Evolutionary conservation across 768 basidiomycete genomes (phyloP).

Genomic region (Thelephora ganbajun): DNA sequence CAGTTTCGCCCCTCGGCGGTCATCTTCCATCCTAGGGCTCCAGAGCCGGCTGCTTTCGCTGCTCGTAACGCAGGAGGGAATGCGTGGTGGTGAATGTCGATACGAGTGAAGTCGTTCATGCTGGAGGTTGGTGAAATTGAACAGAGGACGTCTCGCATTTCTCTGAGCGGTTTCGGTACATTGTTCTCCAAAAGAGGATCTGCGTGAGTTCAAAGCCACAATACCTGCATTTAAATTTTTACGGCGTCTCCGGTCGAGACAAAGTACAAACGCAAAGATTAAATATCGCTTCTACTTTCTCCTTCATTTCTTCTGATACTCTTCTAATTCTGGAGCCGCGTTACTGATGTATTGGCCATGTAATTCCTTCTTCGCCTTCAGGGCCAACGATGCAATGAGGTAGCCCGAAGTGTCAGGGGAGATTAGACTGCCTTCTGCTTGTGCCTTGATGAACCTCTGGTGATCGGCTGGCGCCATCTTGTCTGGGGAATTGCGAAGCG

Average conservation of each 20-base stretch:
- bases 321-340: constrained; percentile 56
- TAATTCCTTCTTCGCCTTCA: constrained; percentile 46
- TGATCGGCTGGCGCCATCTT: constrained; percentile 45
- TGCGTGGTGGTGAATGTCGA: constrained; percentile 74
- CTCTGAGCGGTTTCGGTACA: no score
- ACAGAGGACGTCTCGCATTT: no score
- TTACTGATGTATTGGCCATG: constrained; percentile 75
- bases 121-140: no score
- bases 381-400: constrained; percentile 63
- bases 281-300: constrained; percentile 11
- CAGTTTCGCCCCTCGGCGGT: constrained; percentile 55
- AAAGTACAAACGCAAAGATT: no score
- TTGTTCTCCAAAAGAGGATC: no score
- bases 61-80: constrained; percentile 34
- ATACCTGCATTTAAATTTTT: no score
- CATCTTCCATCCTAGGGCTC: constrained; percentile 43
- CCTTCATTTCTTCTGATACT: constrained; percentile 25
- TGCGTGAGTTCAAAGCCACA: no score
- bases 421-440: constrained; percentile 57
- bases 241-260: no score
- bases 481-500: constrained; percentile 34
- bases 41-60: constrained; percentile 30
- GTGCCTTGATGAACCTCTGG: constrained; percentile 39
- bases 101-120: constrained; percentile 2
- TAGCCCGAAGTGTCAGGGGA: constrained; percentile 62